A percentile compares a stretch with the other conserved stretches of the same genome.
These are phyloP conservation scores for Panicum miliaceum DNA, from an alignment of 176 grass and related monocot species.

Conservation along the genomic window DNA sequence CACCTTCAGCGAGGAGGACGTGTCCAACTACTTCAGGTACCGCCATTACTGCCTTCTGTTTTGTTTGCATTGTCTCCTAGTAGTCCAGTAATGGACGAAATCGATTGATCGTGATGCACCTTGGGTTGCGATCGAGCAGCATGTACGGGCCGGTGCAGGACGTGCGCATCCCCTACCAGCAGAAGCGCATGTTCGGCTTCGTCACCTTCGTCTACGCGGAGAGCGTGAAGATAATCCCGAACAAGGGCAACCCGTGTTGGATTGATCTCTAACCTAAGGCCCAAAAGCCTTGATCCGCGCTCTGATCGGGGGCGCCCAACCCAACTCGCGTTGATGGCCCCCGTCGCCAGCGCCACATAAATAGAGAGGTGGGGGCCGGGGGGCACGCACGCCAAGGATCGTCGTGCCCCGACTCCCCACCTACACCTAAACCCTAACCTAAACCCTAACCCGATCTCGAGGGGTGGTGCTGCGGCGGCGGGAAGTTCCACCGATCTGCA, in stretches of 20 bases:
- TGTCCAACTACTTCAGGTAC: conserved; percentile 87
- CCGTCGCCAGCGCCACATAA: too few species aligned
- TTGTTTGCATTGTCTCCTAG: not conserved
- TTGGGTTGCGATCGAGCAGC: conserved; percentile 32
- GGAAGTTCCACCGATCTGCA: too few species aligned
- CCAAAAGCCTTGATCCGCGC: too few species aligned
- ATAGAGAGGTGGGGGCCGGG: too few species aligned
- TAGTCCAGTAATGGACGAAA: not conserved
- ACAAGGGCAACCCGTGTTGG: conserved; percentile 83
- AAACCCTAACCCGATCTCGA: too few species aligned
- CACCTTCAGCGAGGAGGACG: conserved; percentile 85
- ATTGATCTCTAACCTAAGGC: too few species aligned
- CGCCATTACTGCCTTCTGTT: not conserved
- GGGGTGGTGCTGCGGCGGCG: too few species aligned
- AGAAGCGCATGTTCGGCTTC: conserved; percentile 98
- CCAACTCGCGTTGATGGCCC: too few species aligned
- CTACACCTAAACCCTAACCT: too few species aligned
- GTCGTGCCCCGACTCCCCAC: too few species aligned
- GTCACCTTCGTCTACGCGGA: conserved; percentile 81
- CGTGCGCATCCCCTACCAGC: conserved; percentile 88
- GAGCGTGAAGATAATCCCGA: conserved; percentile 64
- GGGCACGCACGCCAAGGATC: too few species aligned
- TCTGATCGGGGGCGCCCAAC: too few species aligned
- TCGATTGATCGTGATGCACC: not conserved
- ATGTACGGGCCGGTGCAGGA: conserved; percentile 86